phyloP scores from a whole-genome alignment of 2,329 filamentous ascomycete genomes.

The Clathrospora elynae region DNA sequence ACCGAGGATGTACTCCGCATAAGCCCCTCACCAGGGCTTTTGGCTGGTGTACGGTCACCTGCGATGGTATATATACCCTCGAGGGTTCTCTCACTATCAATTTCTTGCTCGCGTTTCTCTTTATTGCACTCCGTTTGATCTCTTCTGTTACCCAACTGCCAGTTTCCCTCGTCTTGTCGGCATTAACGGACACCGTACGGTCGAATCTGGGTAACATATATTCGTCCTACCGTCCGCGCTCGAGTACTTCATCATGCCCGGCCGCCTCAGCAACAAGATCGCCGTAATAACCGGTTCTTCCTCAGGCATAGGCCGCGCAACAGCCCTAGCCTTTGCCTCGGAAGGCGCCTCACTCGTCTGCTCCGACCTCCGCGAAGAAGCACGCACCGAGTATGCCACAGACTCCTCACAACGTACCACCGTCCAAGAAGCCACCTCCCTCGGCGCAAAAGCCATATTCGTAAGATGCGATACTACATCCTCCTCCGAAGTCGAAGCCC shows the following conservation, averaged over 20 bases:
- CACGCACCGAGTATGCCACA: conserved; percentile 21
- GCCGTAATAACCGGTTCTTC: conserved; percentile 45
- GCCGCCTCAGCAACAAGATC: conserved; percentile 36
- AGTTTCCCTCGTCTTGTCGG: too few relatives aligned
- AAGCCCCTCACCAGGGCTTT: conserved; percentile 9
- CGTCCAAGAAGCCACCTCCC: conserved; percentile 37
- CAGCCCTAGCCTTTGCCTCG: conserved; percentile 35
- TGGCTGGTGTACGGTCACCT: too few relatives aligned
- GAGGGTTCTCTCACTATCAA: too few relatives aligned
- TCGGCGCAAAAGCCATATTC: conserved; percentile 46
- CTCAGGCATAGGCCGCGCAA: conserved; percentile 45
- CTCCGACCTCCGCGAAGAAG: conserved; percentile 35
- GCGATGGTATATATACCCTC: too few relatives aligned
- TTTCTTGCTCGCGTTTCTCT: too few relatives aligned
- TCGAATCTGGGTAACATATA: not conserved
- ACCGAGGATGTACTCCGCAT: conserved; percentile 16
- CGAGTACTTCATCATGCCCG: conserved; percentile 18
- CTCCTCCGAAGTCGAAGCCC: conserved; percentile 49
- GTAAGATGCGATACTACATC: conserved; percentile 52
- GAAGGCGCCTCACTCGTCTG: conserved; percentile 43
- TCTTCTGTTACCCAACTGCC: not conserved
- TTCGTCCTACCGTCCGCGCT: not conserved
- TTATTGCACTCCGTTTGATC: not conserved
- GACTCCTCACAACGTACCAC: conserved; percentile 29
- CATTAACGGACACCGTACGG: too few relatives aligned